These are phyloP conservation scores for Diplodia scrobiculata DNA, from an alignment of 2,329 filamentous ascomycete genomes.

Conservation along the genomic window DNA sequence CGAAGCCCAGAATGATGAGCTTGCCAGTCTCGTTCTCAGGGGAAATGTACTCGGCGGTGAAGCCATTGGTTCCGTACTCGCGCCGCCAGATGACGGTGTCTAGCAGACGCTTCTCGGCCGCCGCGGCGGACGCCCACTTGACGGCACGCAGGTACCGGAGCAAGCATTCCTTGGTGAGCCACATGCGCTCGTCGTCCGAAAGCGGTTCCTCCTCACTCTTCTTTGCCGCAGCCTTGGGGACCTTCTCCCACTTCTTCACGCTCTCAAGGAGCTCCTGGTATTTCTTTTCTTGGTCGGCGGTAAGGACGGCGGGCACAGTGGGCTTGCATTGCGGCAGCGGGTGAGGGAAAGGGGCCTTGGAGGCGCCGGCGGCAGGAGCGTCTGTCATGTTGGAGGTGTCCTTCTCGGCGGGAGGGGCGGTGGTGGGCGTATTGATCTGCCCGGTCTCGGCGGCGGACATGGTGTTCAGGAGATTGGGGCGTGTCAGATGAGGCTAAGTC, in stretches of 20 bases:
- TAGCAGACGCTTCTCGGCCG: conserved; percentile 77
- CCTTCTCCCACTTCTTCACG: conserved; percentile 69
- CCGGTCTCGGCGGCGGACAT: conserved; percentile 29
- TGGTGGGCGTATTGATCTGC: conserved; percentile 14
- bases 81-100: conserved; percentile 84
- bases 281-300: conserved; percentile 75
- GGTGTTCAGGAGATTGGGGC: conserved; percentile 28
- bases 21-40: conserved; percentile 97
- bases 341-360: conserved; percentile 40
- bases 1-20: conserved; percentile 85
- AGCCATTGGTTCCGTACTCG: conserved; percentile 77
- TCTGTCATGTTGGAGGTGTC: conserved; percentile 15
- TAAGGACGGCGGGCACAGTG: conserved; percentile 61
- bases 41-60: conserved; percentile 84
- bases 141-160: conserved; percentile 90
- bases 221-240: conserved; percentile 66
- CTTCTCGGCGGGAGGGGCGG: conserved; percentile 15
- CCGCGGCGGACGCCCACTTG: conserved; percentile 74
- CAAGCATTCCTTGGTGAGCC: conserved; percentile 88
- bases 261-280: conserved; percentile 74
- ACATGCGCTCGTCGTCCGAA: conserved; percentile 79
- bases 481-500: conserved; percentile 17
- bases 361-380: conserved; percentile 11
- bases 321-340: conserved; percentile 59
- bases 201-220: conserved; percentile 63